These are phyloP conservation scores for Chlorella vulgaris DNA, from an alignment of 139 green algal species.

Conservation along the genomic window DNA sequence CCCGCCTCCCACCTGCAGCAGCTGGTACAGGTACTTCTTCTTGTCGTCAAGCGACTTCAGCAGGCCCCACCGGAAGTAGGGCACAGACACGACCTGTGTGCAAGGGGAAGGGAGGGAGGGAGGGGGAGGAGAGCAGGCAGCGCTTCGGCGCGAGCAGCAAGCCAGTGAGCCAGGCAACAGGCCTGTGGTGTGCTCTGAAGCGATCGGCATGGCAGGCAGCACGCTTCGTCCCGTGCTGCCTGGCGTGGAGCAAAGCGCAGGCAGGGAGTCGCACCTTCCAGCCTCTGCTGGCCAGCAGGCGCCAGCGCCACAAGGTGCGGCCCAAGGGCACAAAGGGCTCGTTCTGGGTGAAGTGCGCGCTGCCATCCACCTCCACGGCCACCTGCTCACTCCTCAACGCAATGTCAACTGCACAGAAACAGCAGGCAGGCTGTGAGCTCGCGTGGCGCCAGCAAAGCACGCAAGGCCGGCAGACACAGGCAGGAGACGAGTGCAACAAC, in stretches of 20 bases:
- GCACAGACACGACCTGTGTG: constrained; percentile 47
- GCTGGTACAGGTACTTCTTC: constrained; percentile 35
- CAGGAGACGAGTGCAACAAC: background rate
- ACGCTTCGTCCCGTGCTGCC: no score
- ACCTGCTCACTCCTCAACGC: constrained; percentile 35
- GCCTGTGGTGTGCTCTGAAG: background rate
- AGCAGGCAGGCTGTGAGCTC: background rate
- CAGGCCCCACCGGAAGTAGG: constrained; percentile 49
- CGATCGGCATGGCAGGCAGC: background rate
- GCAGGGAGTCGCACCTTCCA: constrained; percentile 33
- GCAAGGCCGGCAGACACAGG: background rate
- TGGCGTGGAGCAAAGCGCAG: no score
- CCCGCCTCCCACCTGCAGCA: constrained; percentile 35
- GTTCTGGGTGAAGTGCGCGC: constrained; percentile 36
- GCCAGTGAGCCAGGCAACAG: background rate
- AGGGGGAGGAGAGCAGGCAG: background rate
- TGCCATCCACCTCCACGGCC: constrained; percentile 37
- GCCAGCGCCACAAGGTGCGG: constrained; percentile 29
- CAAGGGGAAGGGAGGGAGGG: background rate
- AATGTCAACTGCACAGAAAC: constrained; percentile 25
- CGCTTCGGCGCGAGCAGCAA: background rate
- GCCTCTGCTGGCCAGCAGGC: constrained; percentile 15
- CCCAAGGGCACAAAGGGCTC: constrained; percentile 40
- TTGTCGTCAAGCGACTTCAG: constrained; percentile 24
- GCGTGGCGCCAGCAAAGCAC: background rate